These are phyloP conservation scores for Kurtzmaniella quercitrusa DNA, from an alignment of 1,139 yeast species.

Conservation along the genomic window DNA sequence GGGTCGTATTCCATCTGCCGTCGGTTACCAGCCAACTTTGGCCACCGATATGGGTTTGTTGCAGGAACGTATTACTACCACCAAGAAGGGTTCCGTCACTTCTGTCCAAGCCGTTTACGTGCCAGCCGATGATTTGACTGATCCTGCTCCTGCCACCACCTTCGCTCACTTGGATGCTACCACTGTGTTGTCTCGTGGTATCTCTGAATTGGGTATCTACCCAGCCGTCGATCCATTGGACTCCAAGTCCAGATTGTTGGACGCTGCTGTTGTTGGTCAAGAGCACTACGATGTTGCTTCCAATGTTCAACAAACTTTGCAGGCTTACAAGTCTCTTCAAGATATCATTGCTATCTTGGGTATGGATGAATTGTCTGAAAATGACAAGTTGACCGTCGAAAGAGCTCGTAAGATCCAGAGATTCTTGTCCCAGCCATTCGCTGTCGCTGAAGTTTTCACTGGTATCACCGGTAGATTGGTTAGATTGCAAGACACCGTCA, in stretches of 20 bases:
- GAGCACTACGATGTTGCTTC: slow-evolving; percentile 98
- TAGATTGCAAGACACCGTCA: slow-evolving; percentile 90
- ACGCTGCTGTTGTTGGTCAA: slow-evolving; percentile 94
- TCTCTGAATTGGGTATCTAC: slow-evolving; percentile 99
- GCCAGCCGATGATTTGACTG: slow-evolving; percentile 99
- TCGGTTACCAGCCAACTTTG: slow-evolving; percentile 99
- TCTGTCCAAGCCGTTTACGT: slow-evolving; percentile 99
- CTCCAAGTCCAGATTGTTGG: slow-evolving; percentile 98
- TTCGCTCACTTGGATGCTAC: slow-evolving; percentile 99
- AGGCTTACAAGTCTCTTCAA: slow-evolving; percentile 99
- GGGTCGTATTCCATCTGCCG: slow-evolving; percentile 99
- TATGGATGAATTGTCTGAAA: slow-evolving; percentile 99
- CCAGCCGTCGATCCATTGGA: slow-evolving; percentile 99
- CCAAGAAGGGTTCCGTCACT: slow-evolving; percentile 99
- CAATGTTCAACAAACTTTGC: slow-evolving; percentile 94
- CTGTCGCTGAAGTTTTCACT: slow-evolving; percentile 99
- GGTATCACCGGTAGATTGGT: slow-evolving; percentile 99
- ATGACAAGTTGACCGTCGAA: slow-evolving; percentile 98
- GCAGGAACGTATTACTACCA: slow-evolving; percentile 99
- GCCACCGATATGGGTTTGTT: slow-evolving; percentile 99
- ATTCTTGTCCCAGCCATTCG: slow-evolving; percentile 99
- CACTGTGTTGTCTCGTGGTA: slow-evolving; percentile 99
- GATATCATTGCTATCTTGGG: slow-evolving; percentile 99
- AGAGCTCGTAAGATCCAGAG: slow-evolving; percentile 99
- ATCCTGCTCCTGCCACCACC: slow-evolving; percentile 99